phyloP scores from a whole-genome alignment of 2,329 filamentous ascomycete species.

The Nannizziopsis arthrosporioides region DNA sequence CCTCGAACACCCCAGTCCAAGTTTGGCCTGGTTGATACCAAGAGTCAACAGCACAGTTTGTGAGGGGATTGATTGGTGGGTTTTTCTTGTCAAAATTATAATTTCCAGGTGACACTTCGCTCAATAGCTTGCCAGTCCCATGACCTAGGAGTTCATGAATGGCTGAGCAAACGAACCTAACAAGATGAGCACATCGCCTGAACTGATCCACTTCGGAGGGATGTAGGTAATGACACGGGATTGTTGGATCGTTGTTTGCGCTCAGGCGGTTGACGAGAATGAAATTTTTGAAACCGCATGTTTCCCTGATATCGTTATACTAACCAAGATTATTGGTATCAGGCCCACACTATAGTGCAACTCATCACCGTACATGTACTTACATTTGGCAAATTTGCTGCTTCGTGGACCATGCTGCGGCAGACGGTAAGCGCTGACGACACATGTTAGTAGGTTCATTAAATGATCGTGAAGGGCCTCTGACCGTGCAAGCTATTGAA shows the following conservation, averaged over 20 bases:
- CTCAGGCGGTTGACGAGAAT: slow-evolving; percentile 46
- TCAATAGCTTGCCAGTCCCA: slow-evolving; percentile 51
- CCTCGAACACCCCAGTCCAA: slow-evolving; percentile 50
- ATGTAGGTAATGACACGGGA: not conserved
- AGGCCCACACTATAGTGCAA: not conserved
- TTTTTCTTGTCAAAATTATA: slow-evolving; percentile 51
- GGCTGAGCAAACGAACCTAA: slow-evolving; percentile 1
- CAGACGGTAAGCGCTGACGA: slow-evolving; percentile 34
- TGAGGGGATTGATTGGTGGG: slow-evolving; percentile 47
- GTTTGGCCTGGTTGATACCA: slow-evolving; percentile 55
- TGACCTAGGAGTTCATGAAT: slow-evolving; percentile 53
- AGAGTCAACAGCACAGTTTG: slow-evolving; percentile 40
- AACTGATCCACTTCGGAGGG: not conserved
- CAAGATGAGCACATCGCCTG: not conserved
- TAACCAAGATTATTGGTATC: slow-evolving; percentile 12
- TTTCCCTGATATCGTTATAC: slow-evolving; percentile 68
- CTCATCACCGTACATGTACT: slow-evolving; percentile 11
- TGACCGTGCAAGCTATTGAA: slow-evolving; percentile 15
- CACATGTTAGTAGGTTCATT: slow-evolving; percentile 2
- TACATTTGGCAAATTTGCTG: slow-evolving; percentile 42
- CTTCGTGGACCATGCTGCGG: slow-evolving; percentile 35
- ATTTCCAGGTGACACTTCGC: slow-evolving; percentile 41
- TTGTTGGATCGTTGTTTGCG: not conserved
- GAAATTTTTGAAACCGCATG: slow-evolving; percentile 82
- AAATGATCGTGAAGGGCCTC: not conserved